phyloP scores from a whole-genome alignment of 305 asterid genomes.

The Solanum hybrid region DNA sequence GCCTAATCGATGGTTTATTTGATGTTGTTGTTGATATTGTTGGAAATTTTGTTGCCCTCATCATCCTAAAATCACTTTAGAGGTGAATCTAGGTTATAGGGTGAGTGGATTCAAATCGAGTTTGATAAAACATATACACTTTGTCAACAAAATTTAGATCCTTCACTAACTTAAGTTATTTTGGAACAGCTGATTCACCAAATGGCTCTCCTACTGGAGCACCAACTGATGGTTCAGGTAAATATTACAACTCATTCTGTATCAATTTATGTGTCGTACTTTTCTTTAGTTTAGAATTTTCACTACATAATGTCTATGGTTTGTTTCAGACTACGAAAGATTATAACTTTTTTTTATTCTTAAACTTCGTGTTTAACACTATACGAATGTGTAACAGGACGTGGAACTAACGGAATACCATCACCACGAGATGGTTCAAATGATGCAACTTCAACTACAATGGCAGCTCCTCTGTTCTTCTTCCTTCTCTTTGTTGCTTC shows the following conservation, averaged over 20 bases:
- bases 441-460: constrained; percentile 38
- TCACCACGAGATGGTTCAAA: constrained; percentile 41
- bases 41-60: neutral
- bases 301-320: neutral
- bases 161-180: neutral
- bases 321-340: neutral
- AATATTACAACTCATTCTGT: neutral
- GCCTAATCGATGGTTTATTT: neutral
- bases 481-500: constrained; percentile 35
- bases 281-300: neutral
- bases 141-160: neutral
- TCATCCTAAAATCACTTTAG: neutral
- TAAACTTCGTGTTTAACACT: neutral
- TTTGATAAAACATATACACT: neutral
- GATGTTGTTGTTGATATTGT: neutral
- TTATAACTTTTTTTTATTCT: neutral
- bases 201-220: constrained; percentile 40
- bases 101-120: neutral
- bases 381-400: constrained; percentile 19
- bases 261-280: neutral
- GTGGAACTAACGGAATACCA: constrained; percentile 37
- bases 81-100: neutral
- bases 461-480: constrained; percentile 32
- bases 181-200: constrained; percentile 50
- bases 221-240: constrained; percentile 34